Base-by-base conservation (phyloP, 495 filamentous ascomycete species). In the Aspergillus egyptiacus region DNA sequence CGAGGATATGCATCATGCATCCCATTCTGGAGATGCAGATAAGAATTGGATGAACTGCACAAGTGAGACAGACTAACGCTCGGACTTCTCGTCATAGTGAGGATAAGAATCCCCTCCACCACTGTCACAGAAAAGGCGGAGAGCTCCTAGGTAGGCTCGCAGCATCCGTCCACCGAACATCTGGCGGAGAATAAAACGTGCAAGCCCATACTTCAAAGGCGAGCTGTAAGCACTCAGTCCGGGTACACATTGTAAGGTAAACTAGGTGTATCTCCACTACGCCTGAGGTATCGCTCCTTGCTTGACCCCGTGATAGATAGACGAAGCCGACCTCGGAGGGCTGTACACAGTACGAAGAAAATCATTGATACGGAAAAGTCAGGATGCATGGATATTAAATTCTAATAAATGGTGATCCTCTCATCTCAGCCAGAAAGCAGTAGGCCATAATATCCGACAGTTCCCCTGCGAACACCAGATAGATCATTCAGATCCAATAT, bases 11-110 rank as follows among this genome's bases (percentile, higher is more conserved):
- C 38, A 23, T 40, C 20, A n/a, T n/a, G n/a, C n/a, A n/a, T n/a
- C n/a, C n/a, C n/a, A n/a, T n/a, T n/a, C n/a, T n/a, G n/a, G n/a
- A n/a, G n/a, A n/a, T n/a, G n/a, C n/a, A n/a, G 36, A 46, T 43
- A 44, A 46, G 53, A 55, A 40, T n/a, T n/a, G n/a, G n/a, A n/a
- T 48, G 46, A 38, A 48, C 30, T 28, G 52, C 46, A 38, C 35
- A 27, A 6, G 53, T 50, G 47, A 55, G 46, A 55, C 53, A 50
- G 25, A 10, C 25, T 5, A 55, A 41, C 40, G 52, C 46, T 41
- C 33, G 31, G 20, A 22, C 15, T 32, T 5, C 38, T 28, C 17
- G 40, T 46, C 23, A 31, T 46, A 40, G 40, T 10, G 30, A 18
- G 10, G 20, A n/a, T 37, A 13, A 32, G 31, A 9, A 27, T 44